A percentile compares a stretch with the other conserved stretches of the same genome.
Evolutionary conservation across 2,329 filamentous ascomycete species (phyloP).

Genomic region (Aspergillus tubingensis): DNA sequence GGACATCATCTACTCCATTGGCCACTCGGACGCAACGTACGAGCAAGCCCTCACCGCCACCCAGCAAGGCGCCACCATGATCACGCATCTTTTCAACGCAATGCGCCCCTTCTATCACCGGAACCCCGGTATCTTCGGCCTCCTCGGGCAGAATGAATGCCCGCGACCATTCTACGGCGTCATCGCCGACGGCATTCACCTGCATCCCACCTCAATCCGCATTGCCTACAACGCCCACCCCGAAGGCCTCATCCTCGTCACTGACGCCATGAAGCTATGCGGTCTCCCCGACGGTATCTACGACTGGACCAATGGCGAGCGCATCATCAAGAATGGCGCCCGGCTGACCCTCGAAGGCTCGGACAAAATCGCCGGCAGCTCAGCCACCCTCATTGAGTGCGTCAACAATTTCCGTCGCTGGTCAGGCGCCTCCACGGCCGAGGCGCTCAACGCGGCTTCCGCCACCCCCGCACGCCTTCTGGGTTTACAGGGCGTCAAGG

Average conservation of each 20-base stretch:
- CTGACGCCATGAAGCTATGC: conserved; percentile 86
- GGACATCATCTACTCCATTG: conserved; percentile 76
- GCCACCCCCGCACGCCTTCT: conserved; percentile 43
- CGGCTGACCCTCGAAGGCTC: conserved; percentile 76
- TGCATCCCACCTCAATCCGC: conserved; percentile 84
- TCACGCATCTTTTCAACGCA: conserved; percentile 92
- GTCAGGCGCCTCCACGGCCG: conserved; percentile 42
- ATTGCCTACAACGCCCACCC: conserved; percentile 87
- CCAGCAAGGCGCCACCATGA: conserved; percentile 77
- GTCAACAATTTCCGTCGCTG: conserved; percentile 48
- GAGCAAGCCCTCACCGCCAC: conserved; percentile 75
- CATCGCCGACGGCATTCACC: conserved; percentile 86
- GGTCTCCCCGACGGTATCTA: conserved; percentile 83
- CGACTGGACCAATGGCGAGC: conserved; percentile 75
- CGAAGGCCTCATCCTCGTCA: conserved; percentile 82
- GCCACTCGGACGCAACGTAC: conserved; percentile 85
- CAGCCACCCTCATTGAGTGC: conserved; percentile 47
- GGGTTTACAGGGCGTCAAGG: conserved; percentile 42
- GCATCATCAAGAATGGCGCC: conserved; percentile 63
- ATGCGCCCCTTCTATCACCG: conserved; percentile 90
- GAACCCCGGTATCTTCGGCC: conserved; percentile 86
- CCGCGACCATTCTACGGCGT: conserved; percentile 76
- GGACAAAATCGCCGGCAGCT: conserved; percentile 73
- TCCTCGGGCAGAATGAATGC: conserved; percentile 67
- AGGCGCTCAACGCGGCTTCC: conserved; percentile 44